Base-by-base conservation (phyloP, 2,329 filamentous ascomycete species). In the Chalaropsis ovoidea region DNA sequence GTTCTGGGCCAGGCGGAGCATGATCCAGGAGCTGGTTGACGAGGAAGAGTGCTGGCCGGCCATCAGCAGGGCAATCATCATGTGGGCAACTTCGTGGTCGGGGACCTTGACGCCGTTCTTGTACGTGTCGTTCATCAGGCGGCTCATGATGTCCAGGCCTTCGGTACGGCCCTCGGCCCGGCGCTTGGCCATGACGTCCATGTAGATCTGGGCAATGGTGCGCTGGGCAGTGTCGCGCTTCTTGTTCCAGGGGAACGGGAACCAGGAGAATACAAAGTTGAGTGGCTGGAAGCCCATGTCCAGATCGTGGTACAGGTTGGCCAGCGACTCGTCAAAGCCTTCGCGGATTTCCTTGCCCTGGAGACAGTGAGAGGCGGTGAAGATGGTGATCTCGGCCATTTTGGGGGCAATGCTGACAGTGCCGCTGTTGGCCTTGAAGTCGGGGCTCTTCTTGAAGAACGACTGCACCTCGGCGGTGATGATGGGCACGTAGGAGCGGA, bases 1-100 rank as follows among this genome's bases (percentile, higher is more conserved):
- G 71, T 87, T 82, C 68, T 87, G 82, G 31, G 90, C 90, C 45
- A 95, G 83, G 69, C 86, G 87, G 49, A 95, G 81, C 74, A 94
- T 81, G 71, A 95, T 91, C 89, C 90, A 95, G 47, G 89, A 84
- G 71, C 85, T 86, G 47, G 89, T 92, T 22, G 89, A 90, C 3
- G 90, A 90, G 1, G 89, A 93, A 1, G 88, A 93, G 78, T 95
- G 90, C 74, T 95, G 90, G 65, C 90, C 90, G 67, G 89, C 90
- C 90, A 95, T 95, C 68, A 95, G 84, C 24, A 95, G 82, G 5
- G 90, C 90, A 75, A 95, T 95, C 89, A 95, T 93, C 83, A 95
- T 93, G 77, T 94, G 88, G 24, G 90, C 90, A 67, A 95, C 83
- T 75, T 95, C 90, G 71, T 87, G 81, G 72, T 95, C 90, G 17